These are phyloP conservation scores for Biancaea sappan DNA, from an alignment of 306 rosid species.

Conservation along the genomic window DNA sequence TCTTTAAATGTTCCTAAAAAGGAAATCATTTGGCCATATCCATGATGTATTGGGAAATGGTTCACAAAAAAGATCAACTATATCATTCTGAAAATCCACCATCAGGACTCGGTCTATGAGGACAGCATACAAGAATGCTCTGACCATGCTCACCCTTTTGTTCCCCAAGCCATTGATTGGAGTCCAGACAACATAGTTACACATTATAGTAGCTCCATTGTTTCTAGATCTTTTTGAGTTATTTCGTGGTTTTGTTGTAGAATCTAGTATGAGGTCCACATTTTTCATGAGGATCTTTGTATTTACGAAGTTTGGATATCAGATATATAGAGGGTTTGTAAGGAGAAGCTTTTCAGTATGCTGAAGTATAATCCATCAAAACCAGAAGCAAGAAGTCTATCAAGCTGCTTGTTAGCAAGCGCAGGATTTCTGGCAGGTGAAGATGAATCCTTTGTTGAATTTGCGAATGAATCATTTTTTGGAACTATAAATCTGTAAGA, in stretches of 20 bases:
- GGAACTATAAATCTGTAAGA: background rate
- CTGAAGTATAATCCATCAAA: slow-evolving; percentile 61
- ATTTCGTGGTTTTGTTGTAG: slow-evolving; percentile 37
- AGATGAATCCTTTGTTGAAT: background rate
- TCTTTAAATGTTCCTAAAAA: slow-evolving; percentile 22
- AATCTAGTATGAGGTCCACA: slow-evolving; percentile 54
- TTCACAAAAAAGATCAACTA: slow-evolving; percentile 53
- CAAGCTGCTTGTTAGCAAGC: slow-evolving; percentile 44
- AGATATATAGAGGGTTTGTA: slow-evolving; percentile 49
- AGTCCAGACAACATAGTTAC: slow-evolving; percentile 59
- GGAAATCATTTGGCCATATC: slow-evolving; percentile 46
- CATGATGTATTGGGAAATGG: slow-evolving; percentile 54
- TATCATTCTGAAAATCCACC: slow-evolving; percentile 51
- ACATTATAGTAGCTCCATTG: slow-evolving; percentile 17
- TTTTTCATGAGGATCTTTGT: slow-evolving; percentile 51
- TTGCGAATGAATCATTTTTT: background rate
- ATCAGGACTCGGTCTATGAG: slow-evolving; percentile 51
- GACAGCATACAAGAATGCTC: slow-evolving; percentile 50
- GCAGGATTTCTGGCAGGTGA: too few species aligned
- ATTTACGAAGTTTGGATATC: slow-evolving; percentile 42
- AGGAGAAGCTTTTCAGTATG: slow-evolving; percentile 48
- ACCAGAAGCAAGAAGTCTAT: slow-evolving; percentile 52
- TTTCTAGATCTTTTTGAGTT: slow-evolving; percentile 38
- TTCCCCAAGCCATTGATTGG: slow-evolving; percentile 39
- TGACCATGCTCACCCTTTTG: slow-evolving; percentile 48